phyloP scores from a whole-genome alignment of 129 eudicot species.

The Tagetes erecta region DNA sequence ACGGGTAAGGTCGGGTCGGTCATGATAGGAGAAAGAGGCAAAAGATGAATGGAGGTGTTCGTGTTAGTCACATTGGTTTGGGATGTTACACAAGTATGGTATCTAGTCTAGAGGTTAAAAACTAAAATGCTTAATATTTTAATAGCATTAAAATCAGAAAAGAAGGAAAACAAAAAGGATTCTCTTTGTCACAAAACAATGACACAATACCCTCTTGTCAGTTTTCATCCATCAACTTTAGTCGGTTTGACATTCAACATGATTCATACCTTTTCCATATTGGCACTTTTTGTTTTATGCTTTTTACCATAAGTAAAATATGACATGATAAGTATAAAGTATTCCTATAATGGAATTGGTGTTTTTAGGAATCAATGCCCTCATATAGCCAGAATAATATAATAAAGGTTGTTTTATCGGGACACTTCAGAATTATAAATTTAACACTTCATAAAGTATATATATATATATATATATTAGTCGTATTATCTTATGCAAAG shows the following conservation, averaged over 20 bases:
- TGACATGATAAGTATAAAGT: constrained; percentile 31
- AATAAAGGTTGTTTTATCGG: too few relatives aligned
- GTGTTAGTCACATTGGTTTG: too few relatives aligned
- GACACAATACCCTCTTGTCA: constrained; percentile 26
- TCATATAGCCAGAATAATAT: constrained; percentile 9
- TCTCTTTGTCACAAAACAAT: constrained; percentile 19
- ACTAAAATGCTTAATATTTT: background rate
- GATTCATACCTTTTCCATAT: constrained; percentile 5
- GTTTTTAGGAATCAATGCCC: constrained; percentile 35
- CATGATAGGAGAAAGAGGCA: too few relatives aligned
- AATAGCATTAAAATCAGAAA: background rate
- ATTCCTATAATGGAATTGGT: constrained; percentile 32
- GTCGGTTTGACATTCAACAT: constrained; percentile 26
- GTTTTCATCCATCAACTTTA: constrained; percentile 29
- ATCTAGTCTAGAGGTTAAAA: background rate
- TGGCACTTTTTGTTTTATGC: constrained; percentile 34
- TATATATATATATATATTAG: too few relatives aligned
- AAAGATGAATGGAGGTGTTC: too few relatives aligned
- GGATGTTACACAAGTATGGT: too few relatives aligned
- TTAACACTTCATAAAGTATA: too few relatives aligned
- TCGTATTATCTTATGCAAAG: too few relatives aligned
- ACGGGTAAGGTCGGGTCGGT: too few relatives aligned
- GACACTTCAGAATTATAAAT: too few relatives aligned
- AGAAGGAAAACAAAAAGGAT: background rate
- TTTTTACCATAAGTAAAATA: constrained; percentile 34